These are phyloP conservation scores for Pythium periplocum DNA, from an alignment of 352 stramenopile species.

Conservation along the genomic window DNA sequence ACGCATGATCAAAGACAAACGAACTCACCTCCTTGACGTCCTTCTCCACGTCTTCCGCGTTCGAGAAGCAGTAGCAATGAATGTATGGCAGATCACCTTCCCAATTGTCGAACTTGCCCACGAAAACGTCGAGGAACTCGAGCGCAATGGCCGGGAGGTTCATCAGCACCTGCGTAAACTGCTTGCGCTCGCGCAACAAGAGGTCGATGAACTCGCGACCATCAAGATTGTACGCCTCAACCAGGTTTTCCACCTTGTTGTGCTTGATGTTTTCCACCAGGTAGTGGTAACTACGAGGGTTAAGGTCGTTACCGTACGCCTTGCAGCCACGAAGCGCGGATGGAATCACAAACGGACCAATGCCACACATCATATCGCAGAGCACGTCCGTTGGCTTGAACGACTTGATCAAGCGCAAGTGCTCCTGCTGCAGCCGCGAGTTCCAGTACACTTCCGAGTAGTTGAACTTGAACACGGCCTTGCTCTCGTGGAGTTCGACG, in stretches of 20 bases:
- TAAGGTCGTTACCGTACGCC: conserved; percentile 93
- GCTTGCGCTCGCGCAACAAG: conserved; percentile 56
- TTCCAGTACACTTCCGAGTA: conserved; percentile 98
- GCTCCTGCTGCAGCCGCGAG: conserved; percentile 92
- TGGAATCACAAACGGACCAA: conserved; percentile 95
- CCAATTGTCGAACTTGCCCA: conserved; percentile 58
- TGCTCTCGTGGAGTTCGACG: conserved; percentile 91
- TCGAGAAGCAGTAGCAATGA: conserved; percentile 96
- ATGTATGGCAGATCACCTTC: conserved; percentile 77
- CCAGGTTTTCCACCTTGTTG: conserved; percentile 86
- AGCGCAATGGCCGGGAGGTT: conserved; percentile 93
- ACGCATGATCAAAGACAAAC: not conserved
- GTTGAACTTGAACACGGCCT: conserved; percentile 92
- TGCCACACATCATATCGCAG: conserved; percentile 94
- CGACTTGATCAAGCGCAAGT: conserved; percentile 87
- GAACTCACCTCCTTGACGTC: conserved; percentile 60
- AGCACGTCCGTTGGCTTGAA: conserved; percentile 72
- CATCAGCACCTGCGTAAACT: conserved; percentile 93
- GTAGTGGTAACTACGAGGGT: conserved; percentile 89
- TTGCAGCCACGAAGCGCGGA: conserved; percentile 79
- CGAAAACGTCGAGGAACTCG: conserved; percentile 91
- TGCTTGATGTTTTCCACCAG: conserved; percentile 86
- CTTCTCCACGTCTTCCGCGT: conserved; percentile 58
- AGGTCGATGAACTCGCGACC: conserved; percentile 89
- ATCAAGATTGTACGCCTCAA: conserved; percentile 91